Conservation (phyloP, 2,329 filamentous ascomycete genomes). For the Colletotrichum sp. region DNA sequence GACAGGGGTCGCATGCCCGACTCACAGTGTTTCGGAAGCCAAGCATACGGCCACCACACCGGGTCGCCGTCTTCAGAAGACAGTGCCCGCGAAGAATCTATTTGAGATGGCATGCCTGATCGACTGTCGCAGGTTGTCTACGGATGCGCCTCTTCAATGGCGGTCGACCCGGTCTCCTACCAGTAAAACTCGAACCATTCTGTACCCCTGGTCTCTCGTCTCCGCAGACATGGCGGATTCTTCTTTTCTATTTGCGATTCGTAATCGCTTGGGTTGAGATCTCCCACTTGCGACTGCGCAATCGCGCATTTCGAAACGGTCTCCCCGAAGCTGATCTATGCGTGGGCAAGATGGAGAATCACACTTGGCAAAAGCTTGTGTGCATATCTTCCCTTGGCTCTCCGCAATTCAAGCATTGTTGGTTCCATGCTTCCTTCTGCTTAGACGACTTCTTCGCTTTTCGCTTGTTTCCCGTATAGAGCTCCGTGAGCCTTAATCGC, state of each 20-base stretch:
- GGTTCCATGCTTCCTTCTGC: neutral
- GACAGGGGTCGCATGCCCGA: conserved; percentile 13
- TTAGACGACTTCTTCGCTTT: neutral
- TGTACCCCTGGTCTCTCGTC: neutral
- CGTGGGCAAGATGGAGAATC: neutral
- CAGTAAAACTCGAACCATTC: neutral
- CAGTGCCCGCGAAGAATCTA: neutral
- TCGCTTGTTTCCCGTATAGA: neutral
- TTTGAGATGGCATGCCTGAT: conserved; percentile 7
- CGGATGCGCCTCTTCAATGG: neutral
- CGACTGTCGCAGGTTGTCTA: conserved; percentile 13
- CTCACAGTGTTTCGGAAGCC: conserved; percentile 14
- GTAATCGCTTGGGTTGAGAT: neutral
- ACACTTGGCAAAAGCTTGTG: conserved; percentile 22
- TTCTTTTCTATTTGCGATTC: neutral
- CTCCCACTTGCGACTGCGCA: neutral
- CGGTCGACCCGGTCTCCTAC: neutral
- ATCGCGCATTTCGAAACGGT: conserved; percentile 9
- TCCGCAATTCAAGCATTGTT: neutral
- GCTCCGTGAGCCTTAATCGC: conserved; percentile 14
- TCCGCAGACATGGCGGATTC: neutral
- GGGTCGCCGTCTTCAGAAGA: neutral
- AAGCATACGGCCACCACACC: neutral
- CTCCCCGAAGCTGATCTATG: conserved; percentile 8
- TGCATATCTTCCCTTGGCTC: conserved; percentile 12